Base-by-base conservation (phyloP, 768 basidiomycete genomes). In the Macrolepiota fuliginosa region DNA sequence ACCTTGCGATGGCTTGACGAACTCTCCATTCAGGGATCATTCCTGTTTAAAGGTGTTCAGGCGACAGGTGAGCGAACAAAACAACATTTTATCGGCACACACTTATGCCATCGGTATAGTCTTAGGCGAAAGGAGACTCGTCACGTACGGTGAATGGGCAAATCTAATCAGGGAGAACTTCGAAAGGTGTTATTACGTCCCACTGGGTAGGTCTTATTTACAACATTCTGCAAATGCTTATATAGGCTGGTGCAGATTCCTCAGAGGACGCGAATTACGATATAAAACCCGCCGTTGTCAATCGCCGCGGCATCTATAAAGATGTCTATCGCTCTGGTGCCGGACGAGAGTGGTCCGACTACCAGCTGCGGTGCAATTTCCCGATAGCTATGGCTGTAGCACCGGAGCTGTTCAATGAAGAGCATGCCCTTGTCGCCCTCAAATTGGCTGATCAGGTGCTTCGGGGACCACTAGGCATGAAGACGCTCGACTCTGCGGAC, bases 381-480 rank as follows among this genome's bases (percentile, higher is more conserved):
- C 89, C 95, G 3, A 90, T 98, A 62, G 93, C 97, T 0, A 98
- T 98, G 96, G 84, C 90, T 2, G 95, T 98, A 49, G 97, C 97
- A 1, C 96, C 96, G 9, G 97, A 98, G 72, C 74, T 99, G 50
- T 99, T 98, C 73, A 84, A 94, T 56, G 83, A 84, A 9, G 72
- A 82, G 55, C 90, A 91, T 70, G 97, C 94, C 0, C 78, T 98
- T 19, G 83, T 78, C 3, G 92, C 94, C 0, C 78, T 98, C 39
- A 81, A 83, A 63, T 75, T 95, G n/a, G 90, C 90, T 1, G 94
- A 96, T 71, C 72, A 88, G 66, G 79, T 88, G 42, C 80, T 99
- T 27, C 84, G 91, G n/a, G 86, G 86, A 0, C 96, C 96, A 0
- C 78, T 98, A 62, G 97, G 97, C 1, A 96, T 98, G 92, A 97